Evolutionary conservation across 2,329 filamentous ascomycete species (phyloP), one percentile per base, ranked within the genome.

Genomic region (Fusarium dimerum): DNA sequence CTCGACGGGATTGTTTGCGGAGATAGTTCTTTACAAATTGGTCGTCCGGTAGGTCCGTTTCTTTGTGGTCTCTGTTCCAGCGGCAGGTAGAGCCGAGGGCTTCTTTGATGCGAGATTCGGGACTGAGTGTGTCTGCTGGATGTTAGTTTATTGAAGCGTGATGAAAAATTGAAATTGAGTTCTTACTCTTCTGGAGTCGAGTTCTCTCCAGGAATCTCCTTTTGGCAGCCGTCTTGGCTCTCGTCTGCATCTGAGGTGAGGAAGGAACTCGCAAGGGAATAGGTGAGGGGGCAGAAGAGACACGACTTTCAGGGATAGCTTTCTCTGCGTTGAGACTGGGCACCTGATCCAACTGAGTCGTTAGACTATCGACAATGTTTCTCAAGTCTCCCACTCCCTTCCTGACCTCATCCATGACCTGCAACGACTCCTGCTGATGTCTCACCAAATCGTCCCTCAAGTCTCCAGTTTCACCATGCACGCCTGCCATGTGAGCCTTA

Each of bases 61-160:
- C 65, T 48, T 73, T 73, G 60, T 71, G 69, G 30, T 73, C 71
- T 29, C 62, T 63, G 54, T 74, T 71, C 72, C 72, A 74, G 39
- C 71, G 69, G 40, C 69, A 67, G 11, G 72, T 74, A 0, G 72
- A 74, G 47, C 59, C 60, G 51, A 74, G 64, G 16, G 69, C 54
- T 38, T 74, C 71, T n/a, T 63, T 52, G 42, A 74, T 68, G 38
- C 71, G 71, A 5, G 46, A 45, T 6, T 61, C 57, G 40, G 55
- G 46, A 13, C 49, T 46, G 10, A 41, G 46, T 10, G 38, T 43
- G 15, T 12, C 5, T 5, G 43, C 59, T 53, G 40, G 3, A 29
- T 12, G 17, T 26, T 38, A 9, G 39, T 63, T n/a, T n/a, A 57
- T 50, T 39, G n/a, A 36, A 11, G 12, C 18, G 43, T 26, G 20